Percentiles rank a stretch among this genome's conserved stretches.
Conservation (phyloP, 2,329 filamentous ascomycete genomes). For the Fusarium udum region DNA sequence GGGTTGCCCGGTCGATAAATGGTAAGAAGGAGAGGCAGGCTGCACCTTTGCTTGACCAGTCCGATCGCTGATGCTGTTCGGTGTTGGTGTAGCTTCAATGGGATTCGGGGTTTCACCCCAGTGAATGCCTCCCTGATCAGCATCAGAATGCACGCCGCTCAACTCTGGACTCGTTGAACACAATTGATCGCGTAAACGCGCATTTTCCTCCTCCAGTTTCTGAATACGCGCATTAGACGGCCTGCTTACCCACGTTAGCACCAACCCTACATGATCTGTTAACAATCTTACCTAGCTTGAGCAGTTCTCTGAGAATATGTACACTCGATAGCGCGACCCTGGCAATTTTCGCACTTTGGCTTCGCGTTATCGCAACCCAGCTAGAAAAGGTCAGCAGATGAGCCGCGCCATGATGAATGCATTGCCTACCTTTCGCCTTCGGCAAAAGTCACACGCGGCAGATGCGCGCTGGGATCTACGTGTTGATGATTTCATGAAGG, state of each 20-base stretch:
- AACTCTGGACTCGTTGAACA: background rate
- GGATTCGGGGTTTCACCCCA: rapidly evolving
- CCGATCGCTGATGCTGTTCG: rapidly evolving
- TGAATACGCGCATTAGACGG: constrained; percentile 44
- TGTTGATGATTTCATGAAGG: background rate
- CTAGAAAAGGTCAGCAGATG: background rate
- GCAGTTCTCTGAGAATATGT: constrained; percentile 21
- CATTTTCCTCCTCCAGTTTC: constrained; percentile 51
- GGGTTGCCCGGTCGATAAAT: background rate
- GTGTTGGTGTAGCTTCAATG: rapidly evolving
- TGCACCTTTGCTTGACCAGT: background rate
- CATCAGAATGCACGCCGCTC: background rate
- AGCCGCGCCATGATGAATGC: rapidly evolving
- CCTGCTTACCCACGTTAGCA: background rate
- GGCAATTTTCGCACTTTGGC: constrained; percentile 32
- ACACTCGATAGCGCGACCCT: constrained; percentile 5
- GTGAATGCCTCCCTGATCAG: rapidly evolving
- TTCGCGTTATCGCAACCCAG: constrained; percentile 35
- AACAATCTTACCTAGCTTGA: background rate
- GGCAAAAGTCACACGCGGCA: constrained; percentile 35
- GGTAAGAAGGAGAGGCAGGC: background rate
- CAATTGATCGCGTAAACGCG: constrained; percentile 46
- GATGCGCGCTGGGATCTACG: background rate
- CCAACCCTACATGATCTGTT: rapidly evolving
- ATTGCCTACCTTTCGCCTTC: constrained; percentile 28